Percentiles rank a stretch among this genome's conserved stretches.
Conservation (phyloP, 148 eudicot genomes). For the Chenopodium berlandieri region DNA sequence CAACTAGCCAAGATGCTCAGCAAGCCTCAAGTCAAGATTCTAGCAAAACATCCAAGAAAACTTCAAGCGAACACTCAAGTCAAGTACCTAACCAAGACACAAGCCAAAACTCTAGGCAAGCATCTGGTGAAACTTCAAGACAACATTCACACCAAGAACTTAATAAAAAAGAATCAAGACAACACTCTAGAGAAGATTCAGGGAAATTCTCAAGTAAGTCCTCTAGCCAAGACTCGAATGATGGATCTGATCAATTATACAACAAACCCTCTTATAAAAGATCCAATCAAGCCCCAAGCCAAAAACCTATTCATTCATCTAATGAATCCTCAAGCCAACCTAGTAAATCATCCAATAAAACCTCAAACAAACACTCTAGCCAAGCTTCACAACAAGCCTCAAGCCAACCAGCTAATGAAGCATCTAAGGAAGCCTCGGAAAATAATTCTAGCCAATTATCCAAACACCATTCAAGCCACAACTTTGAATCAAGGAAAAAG, state of each 20-base stretch:
- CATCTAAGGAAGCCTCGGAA: not conserved
- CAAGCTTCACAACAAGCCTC: constrained; percentile 9
- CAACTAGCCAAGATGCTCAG: not conserved
- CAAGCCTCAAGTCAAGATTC: not conserved
- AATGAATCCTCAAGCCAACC: not conserved
- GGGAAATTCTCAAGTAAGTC: too few species aligned
- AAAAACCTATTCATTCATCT: not conserved
- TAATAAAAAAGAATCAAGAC: too few species aligned
- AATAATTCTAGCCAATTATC: not conserved
- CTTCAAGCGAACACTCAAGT: too few species aligned
- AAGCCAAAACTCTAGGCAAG: too few species aligned
- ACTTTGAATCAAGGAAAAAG: not conserved
- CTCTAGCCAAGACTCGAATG: too few species aligned
- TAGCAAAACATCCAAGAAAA: too few species aligned
- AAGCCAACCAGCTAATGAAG: not conserved
- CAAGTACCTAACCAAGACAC: too few species aligned
- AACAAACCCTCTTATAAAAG: too few species aligned
- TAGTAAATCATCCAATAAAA: not conserved
- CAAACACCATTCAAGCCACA: not conserved
- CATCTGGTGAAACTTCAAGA: too few species aligned
- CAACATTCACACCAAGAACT: too few species aligned
- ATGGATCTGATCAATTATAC: too few species aligned
- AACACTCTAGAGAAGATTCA: too few species aligned
- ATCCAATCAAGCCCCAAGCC: not conserved
- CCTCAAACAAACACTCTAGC: not conserved